These are phyloP conservation scores for Macrocybe gigantea DNA, from an alignment of 768 basidiomycete genomes.

Conservation along the genomic window DNA sequence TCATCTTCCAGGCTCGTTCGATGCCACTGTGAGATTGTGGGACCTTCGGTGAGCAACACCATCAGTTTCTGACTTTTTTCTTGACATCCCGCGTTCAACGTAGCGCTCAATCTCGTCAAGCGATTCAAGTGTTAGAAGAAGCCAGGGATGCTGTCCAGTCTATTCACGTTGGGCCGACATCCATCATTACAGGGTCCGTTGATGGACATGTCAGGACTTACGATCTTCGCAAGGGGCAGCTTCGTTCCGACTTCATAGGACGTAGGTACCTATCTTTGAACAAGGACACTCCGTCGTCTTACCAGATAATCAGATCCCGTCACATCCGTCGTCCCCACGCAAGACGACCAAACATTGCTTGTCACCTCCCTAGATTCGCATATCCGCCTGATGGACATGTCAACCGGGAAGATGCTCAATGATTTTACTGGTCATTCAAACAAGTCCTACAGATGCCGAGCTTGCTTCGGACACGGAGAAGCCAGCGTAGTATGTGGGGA, in stretches of 20 bases:
- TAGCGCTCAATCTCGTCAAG: constrained; percentile 71
- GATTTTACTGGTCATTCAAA: constrained; percentile 78
- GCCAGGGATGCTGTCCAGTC: constrained; percentile 84
- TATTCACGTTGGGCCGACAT: constrained; percentile 59
- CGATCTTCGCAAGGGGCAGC: constrained; percentile 89
- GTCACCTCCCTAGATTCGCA: constrained; percentile 81
- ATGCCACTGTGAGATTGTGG: constrained; percentile 88
- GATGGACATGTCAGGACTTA: constrained; percentile 93
- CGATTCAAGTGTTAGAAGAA: constrained; percentile 90
- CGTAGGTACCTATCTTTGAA: constrained; percentile 43
- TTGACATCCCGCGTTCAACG: not conserved
- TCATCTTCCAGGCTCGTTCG: constrained; percentile 71
- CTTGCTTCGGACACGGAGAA: constrained; percentile 81
- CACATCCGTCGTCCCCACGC: constrained; percentile 74
- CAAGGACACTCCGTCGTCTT: not conserved
- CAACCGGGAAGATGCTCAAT: constrained; percentile 80
- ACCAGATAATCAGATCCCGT: constrained; percentile 61
- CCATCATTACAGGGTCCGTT: constrained; percentile 77
- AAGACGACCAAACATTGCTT: constrained; percentile 75
- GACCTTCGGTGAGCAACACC: constrained; percentile 65
- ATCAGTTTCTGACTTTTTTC: not conserved
- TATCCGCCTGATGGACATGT: constrained; percentile 79
- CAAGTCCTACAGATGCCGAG: constrained; percentile 69
- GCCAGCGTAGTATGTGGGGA: constrained; percentile 82
- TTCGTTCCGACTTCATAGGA: constrained; percentile 86